Conservation (phyloP, 2,329 filamentous ascomycete genomes). For the Aspergillus pseudoviridinutans region DNA sequence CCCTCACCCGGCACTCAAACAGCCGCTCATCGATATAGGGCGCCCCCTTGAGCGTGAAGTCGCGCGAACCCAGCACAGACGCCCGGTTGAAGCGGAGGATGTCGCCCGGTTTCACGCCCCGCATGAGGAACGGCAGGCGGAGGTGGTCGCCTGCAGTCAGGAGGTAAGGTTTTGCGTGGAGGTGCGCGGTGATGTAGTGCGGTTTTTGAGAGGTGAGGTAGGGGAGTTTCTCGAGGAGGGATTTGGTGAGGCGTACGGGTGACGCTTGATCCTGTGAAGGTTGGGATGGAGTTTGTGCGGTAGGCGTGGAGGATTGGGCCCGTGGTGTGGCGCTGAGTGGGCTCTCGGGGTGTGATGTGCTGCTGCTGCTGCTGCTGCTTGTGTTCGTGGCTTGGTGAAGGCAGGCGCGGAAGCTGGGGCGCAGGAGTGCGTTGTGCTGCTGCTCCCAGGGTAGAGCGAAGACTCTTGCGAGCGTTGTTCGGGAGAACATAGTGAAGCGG, state of each 20-base stretch:
- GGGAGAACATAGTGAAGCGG: constrained; percentile 33
- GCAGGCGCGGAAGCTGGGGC: constrained; percentile 32
- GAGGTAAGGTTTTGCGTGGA: constrained; percentile 49
- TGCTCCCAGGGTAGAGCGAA: constrained; percentile 26
- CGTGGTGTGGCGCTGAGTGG: constrained; percentile 24
- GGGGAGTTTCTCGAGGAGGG: constrained; percentile 42
- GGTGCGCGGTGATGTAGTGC: constrained; percentile 46
- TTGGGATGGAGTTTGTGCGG: constrained; percentile 9
- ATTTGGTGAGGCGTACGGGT: constrained; percentile 39
- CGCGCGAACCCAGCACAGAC: constrained; percentile 74
- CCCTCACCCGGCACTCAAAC: constrained; percentile 79
- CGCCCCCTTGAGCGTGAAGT: constrained; percentile 80
- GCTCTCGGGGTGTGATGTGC: constrained; percentile 27
- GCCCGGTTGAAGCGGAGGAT: constrained; percentile 84
- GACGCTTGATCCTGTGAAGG: constrained; percentile 35
- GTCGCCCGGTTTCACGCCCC: constrained; percentile 73
- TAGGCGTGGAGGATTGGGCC: constrained; percentile 20
- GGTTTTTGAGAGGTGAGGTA: constrained; percentile 42
- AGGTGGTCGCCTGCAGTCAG: constrained; percentile 64
- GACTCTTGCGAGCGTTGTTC: constrained; percentile 29
- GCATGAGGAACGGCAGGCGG: constrained; percentile 76
- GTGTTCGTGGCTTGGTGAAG: constrained; percentile 38
- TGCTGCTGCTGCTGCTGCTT: constrained; percentile 21
- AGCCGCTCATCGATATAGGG: constrained; percentile 80
- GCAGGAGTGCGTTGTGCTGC: constrained; percentile 18